phyloP scores from a whole-genome alignment of 2,329 filamentous ascomycete species.

The Colletotrichum cuscutae region DNA sequence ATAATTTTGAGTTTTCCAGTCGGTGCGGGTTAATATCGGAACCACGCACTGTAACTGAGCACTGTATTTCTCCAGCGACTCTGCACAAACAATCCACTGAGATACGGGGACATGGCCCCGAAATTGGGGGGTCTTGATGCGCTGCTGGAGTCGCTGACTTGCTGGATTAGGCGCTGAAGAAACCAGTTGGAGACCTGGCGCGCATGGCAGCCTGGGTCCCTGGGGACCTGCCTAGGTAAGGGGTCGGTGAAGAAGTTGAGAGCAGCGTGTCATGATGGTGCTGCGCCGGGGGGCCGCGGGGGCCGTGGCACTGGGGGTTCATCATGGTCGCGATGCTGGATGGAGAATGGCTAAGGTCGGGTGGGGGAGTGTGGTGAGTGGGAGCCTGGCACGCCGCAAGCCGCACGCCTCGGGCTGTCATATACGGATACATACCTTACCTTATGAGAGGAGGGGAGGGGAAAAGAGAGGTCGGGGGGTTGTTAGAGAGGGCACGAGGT shows the following conservation, averaged over 20 bases:
- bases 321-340: neutral
- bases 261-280: neutral
- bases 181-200: neutral
- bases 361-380: neutral
- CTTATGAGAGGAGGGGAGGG: neutral
- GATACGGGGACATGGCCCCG: slow-evolving; percentile 10
- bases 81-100: slow-evolving; percentile 1
- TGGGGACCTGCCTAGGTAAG: neutral
- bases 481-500: neutral
- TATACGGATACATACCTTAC: too few relatives aligned
- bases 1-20: slow-evolving; percentile 34
- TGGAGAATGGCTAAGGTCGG: neutral
- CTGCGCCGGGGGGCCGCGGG: neutral
- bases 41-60: slow-evolving; percentile 1
- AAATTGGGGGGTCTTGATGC: slow-evolving; percentile 11
- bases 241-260: slow-evolving; percentile 4
- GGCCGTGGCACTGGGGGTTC: neutral
- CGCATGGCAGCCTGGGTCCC: neutral
- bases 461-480: neutral
- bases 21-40: slow-evolving; percentile 2
- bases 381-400: too few relatives aligned
- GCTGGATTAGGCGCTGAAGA: slow-evolving; percentile 16
- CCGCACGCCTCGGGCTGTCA: too few relatives aligned
- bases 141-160: slow-evolving; percentile 12
- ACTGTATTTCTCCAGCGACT: slow-evolving; percentile 16